Conservation (phyloP, 306 rosid genomes). For the Begonia peltatifolia region DNA sequence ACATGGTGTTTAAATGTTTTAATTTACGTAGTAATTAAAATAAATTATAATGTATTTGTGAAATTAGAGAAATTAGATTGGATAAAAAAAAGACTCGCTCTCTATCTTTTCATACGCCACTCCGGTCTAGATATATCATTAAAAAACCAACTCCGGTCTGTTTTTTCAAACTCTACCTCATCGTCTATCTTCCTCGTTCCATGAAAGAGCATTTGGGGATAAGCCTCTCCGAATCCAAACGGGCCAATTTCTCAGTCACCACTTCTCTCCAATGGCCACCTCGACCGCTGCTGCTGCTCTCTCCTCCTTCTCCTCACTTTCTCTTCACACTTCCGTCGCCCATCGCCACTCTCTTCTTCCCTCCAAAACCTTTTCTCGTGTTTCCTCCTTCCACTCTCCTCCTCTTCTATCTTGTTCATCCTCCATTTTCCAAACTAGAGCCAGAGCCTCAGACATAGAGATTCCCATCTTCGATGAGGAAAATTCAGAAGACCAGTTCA, state of each 20-base stretch:
- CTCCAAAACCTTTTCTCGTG: conserved; percentile 8
- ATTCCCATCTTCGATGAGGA: conserved; percentile 49
- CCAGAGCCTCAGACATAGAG: conserved; percentile 45
- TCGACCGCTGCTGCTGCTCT: conserved; percentile 27
- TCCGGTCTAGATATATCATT: too few species aligned
- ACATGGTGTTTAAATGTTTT: too few species aligned
- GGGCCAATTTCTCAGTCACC: conserved; percentile 15
- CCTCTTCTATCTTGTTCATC: conserved; percentile 3
- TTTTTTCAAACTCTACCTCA: too few species aligned
- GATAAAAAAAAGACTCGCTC: too few species aligned
- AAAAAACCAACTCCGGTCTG: too few species aligned
- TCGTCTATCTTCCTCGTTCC: neutral
- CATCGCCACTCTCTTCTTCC: conserved; percentile 15
- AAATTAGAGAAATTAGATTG: too few species aligned
- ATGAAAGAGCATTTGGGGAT: conserved; percentile 10
- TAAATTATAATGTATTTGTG: too few species aligned
- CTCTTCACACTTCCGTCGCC: conserved; percentile 15
- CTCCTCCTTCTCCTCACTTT: conserved; percentile 18
- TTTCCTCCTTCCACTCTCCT: conserved; percentile 3
- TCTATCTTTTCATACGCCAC: too few species aligned
- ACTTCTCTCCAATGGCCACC: conserved; percentile 42
- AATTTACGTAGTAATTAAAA: too few species aligned
- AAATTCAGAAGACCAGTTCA: conserved; percentile 30
- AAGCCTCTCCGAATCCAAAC: conserved; percentile 8
- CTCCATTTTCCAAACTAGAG: neutral